A percentile compares a stretch with the other conserved stretches of the same genome.
These are phyloP conservation scores for Myxozyma melibiosi DNA, from an alignment of 805 yeast genomes.

Conservation along the genomic window DNA sequence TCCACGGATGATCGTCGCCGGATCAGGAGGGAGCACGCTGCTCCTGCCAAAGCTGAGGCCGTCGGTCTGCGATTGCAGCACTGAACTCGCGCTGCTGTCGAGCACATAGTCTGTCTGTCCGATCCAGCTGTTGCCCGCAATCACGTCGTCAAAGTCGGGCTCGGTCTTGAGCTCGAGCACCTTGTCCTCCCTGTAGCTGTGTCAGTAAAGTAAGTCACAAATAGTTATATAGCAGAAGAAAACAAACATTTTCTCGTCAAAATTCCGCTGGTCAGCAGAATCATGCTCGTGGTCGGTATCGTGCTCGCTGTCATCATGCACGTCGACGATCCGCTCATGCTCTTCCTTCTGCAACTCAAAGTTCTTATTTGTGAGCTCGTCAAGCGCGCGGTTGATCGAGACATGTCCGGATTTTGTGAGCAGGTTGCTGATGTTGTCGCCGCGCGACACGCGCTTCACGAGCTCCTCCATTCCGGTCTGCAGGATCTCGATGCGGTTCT, in stretches of 20 bases:
- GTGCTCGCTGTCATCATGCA: constrained; percentile 29
- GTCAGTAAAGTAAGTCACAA: too few species aligned
- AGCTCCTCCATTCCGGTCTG: constrained; percentile 36
- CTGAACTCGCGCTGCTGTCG: background rate
- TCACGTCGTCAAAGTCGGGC: too few species aligned
- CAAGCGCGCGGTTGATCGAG: constrained; percentile 35
- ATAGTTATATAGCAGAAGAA: background rate
- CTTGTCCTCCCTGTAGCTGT: too few species aligned
- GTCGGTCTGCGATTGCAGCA: background rate
- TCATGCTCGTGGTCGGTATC: constrained; percentile 28
- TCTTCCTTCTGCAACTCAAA: constrained; percentile 28
- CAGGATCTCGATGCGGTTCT: constrained; percentile 57
- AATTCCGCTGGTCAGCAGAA: background rate
- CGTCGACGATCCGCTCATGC: constrained; percentile 23
- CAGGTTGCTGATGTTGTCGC: constrained; percentile 31
- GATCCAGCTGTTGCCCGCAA: too few species aligned
- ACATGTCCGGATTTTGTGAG: constrained; percentile 32
- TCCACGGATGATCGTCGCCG: constrained; percentile 25
- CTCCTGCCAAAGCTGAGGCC: background rate
- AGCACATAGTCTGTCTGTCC: too few species aligned
- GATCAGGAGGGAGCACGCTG: constrained; percentile 10
- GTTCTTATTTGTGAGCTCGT: constrained; percentile 29
- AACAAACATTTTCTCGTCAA: constrained; percentile 13
- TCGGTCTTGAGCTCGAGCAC: too few species aligned
- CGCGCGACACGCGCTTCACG: constrained; percentile 31